phyloP scores from a whole-genome alignment of 108 stramenopile species.

The Craspedostauros australis region DNA sequence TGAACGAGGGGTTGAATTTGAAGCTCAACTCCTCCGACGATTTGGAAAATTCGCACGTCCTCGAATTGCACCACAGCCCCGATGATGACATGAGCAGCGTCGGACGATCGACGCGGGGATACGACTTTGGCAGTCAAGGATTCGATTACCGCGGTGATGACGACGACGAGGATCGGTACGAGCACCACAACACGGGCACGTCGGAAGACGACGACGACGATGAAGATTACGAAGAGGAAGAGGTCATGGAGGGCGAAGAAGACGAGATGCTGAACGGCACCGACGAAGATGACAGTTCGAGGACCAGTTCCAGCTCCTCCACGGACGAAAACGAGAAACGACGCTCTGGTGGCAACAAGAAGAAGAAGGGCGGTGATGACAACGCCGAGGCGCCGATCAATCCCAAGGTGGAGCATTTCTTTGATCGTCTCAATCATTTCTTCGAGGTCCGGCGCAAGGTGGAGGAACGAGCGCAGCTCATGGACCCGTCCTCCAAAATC shows the following conservation, averaged over 20 bases:
- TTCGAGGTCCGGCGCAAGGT: slow-evolving; percentile 23
- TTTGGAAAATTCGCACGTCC: no score
- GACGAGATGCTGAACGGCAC: not conserved
- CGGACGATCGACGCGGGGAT: slow-evolving; percentile 6
- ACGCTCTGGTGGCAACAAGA: not conserved
- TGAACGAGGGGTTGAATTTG: no score
- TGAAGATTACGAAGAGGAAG: slow-evolving; percentile 5
- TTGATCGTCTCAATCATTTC: slow-evolving; percentile 26
- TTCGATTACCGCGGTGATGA: slow-evolving; percentile 13
- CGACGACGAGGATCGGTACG: slow-evolving; percentile 14
- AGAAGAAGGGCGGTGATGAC: not conserved
- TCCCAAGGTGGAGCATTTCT: slow-evolving; percentile 26
- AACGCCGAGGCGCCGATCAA: slow-evolving; percentile 10
- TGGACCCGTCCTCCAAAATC: slow-evolving; percentile 23
- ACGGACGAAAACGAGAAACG: no score
- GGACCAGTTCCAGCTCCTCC: not conserved
- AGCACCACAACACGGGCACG: no score
- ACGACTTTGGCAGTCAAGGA: no score
- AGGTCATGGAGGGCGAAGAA: not conserved
- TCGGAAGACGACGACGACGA: slow-evolving; percentile 10
- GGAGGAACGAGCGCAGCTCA: slow-evolving; percentile 15
- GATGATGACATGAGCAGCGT: slow-evolving; percentile 16
- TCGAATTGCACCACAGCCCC: not conserved
- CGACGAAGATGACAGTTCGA: not conserved
- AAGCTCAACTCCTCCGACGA: no score